phyloP scores from a whole-genome alignment of 1,284 basidiomycete genomes.

The Trametes versicolor region DNA sequence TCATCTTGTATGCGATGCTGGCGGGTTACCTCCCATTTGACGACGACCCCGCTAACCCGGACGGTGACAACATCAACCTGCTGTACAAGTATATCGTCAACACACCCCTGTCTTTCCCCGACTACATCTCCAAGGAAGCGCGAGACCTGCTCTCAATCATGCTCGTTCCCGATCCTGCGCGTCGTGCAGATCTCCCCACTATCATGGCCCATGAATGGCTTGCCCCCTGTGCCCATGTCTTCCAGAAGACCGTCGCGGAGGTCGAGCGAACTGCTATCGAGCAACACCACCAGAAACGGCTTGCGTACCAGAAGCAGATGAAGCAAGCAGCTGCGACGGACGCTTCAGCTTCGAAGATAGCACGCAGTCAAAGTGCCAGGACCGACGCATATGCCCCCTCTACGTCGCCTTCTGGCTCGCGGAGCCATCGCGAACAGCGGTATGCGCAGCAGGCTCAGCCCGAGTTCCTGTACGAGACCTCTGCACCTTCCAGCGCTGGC shows the following conservation, averaged over 20 bases:
- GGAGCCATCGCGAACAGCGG: conserved; percentile 50
- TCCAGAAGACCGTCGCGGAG: conserved; percentile 79
- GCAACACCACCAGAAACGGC: conserved; percentile 84
- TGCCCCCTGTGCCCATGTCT: conserved; percentile 68
- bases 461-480: conserved; percentile 64
- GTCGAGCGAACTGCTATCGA: conserved; percentile 86
- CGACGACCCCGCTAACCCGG: conserved; percentile 98
- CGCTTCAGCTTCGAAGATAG: conserved; percentile 48
- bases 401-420: conserved; percentile 39
- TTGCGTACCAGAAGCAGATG: conserved; percentile 84
- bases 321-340: conserved; percentile 51
- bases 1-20: conserved; percentile 99
- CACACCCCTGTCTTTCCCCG: conserved; percentile 94
- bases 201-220: conserved; percentile 92
- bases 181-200: conserved; percentile 76
- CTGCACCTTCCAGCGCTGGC: conserved; percentile 47
- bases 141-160: conserved; percentile 81
- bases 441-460: conserved; percentile 48
- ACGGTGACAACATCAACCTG: conserved; percentile 99
- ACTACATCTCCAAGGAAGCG: conserved; percentile 87
- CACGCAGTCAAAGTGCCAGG: conserved; percentile 56
- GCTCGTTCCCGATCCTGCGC: conserved; percentile 86
- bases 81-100: conserved; percentile 99
- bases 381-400: conserved; percentile 52
- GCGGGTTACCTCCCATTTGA: conserved; percentile 99